phyloP scores from a whole-genome alignment of 345 rosid genomes.

The Bruguiera parviflora region DNA sequence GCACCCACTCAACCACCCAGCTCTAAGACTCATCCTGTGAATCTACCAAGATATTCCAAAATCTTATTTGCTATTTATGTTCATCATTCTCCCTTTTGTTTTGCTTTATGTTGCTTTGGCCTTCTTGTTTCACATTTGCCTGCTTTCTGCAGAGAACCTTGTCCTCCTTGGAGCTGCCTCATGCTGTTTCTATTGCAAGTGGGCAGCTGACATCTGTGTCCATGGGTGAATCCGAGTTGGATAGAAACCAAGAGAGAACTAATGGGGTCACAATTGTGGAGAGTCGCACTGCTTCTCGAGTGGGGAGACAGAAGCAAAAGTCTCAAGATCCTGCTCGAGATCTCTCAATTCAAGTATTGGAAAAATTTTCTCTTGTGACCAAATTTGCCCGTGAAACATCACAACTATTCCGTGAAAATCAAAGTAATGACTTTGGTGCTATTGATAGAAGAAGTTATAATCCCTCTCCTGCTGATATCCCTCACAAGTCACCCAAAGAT shows the following conservation, averaged over 20 bases:
- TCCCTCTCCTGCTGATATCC: slow-evolving; percentile 36
- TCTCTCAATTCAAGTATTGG: slow-evolving; percentile 83
- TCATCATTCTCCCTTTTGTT: neutral
- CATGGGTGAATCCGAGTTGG: slow-evolving; percentile 37
- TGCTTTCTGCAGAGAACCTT: slow-evolving; percentile 61
- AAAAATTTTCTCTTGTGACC: slow-evolving; percentile 85
- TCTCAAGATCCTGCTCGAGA: slow-evolving; percentile 89
- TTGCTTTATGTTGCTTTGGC: neutral
- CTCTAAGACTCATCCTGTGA: neutral
- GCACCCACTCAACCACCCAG: neutral
- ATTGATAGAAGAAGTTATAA: slow-evolving; percentile 49
- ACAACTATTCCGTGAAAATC: slow-evolving; percentile 72
- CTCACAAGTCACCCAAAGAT: slow-evolving; percentile 37
- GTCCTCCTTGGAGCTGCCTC: slow-evolving; percentile 91
- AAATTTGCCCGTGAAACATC: slow-evolving; percentile 96
- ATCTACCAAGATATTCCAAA: neutral
- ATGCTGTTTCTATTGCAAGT: slow-evolving; percentile 65
- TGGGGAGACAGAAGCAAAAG: slow-evolving; percentile 60
- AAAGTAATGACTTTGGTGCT: slow-evolving; percentile 56
- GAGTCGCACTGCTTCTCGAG: slow-evolving; percentile 39
- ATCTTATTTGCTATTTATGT: neutral
- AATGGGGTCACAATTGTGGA: slow-evolving; percentile 34
- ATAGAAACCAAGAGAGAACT: slow-evolving; percentile 42
- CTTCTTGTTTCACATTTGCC: slow-evolving; percentile 15
- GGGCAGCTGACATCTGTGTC: slow-evolving; percentile 32